Base-by-base conservation (phyloP, 371 early-diverging fungal species). In the Mortierella sp. region DNA sequence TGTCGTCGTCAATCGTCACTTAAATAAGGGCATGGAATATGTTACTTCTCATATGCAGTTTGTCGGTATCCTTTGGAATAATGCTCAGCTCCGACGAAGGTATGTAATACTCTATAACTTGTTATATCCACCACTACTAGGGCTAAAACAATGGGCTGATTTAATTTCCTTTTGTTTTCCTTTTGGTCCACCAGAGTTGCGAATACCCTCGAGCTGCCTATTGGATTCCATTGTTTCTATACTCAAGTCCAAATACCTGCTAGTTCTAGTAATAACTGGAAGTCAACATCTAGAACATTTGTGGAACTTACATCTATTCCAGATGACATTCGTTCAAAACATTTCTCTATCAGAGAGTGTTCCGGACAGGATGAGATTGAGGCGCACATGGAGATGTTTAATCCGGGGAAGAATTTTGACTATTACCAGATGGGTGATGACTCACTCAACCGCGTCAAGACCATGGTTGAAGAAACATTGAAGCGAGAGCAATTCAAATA, bases 361-460 rank as follows among this genome's bases (percentile, higher is more conserved):
- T 80, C 81, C 4, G 81, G 81, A 5, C 72, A 80, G 40, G 84
- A 80, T 33, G 80, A 80, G 61, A 81, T 90, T 41, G 79, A 79
- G 43, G 90, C 90, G 0, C 90, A 90, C 47, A 89, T 85, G 36
- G 85, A 85, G 64, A 90, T 90, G 84, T 90, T 90, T 60, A 84
- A 88, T 50, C 85, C 90, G 0, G 47, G 53, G 50, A 87, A 87
- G 62, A 87, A 86, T 40, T 84, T 74, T 47, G 80, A 86, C 40
- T 89, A 88, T 58, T 89, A 90, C 72, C 72, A 76, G n/a, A 71
- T 90, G 53, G 88, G 88, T 0, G 83, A 76, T 13, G 87, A 87
- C 60, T 83, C 88, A 0, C 83, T 86, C 3, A 68, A 72, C n/a
- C 55, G 86, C 21, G 74, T 90, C 15, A 74, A 79, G 15, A 77